Evolutionary conservation across 1,284 basidiomycete species (phyloP), one percentile per base, ranked within the genome.

Genomic region (Malassezia furfur): DNA sequence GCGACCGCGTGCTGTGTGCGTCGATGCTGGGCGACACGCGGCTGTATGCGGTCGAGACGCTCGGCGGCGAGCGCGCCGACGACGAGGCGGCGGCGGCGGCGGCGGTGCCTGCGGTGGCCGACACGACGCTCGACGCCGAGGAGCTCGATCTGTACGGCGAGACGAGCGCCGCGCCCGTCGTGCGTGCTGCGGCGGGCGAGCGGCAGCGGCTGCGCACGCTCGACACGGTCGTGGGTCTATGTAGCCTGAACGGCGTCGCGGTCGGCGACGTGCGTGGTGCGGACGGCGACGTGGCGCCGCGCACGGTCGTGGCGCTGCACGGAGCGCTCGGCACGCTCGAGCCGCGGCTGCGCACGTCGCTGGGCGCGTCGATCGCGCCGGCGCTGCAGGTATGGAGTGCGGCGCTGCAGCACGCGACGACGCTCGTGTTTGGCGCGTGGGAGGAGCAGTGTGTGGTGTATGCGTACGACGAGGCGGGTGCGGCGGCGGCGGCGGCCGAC

Each of bases 61-160:
- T 9, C 22, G 9, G 30, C 4, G 21, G 17, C 30, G 17, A 10
- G n/a, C 3, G 30, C 5, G 32, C 46, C 34, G n/a, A 46, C 19
- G 48, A 46, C 9, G 25, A 48, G 9, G 5, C 32, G 19, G 17
- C 31, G 5, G 19, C 15, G 10, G 28, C 39, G 2, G 47, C 39
- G 14, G 31, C 47, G 21, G 8, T 7, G 25, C 25, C 25, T 28
- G 15, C n/a, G 30, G 22, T 44, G 17, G 35, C 43, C 31, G 36
- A 38, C 21, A 31, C 28, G 48, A 30, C 25, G 34, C 35, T 48
- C 34, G 19, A 36, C 37, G 86, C 89, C 59, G 75, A 57, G 5
- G 55, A 52, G 15, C 9, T 57, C 19, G 55, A 52, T 17, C 62
- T 76, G 25, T 76, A 76, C 53, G 75, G 74, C 17, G 61, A 68